phyloP scores from a whole-genome alignment of 768 basidiomycete species.

The Neoboletus brunneissimus region DNA sequence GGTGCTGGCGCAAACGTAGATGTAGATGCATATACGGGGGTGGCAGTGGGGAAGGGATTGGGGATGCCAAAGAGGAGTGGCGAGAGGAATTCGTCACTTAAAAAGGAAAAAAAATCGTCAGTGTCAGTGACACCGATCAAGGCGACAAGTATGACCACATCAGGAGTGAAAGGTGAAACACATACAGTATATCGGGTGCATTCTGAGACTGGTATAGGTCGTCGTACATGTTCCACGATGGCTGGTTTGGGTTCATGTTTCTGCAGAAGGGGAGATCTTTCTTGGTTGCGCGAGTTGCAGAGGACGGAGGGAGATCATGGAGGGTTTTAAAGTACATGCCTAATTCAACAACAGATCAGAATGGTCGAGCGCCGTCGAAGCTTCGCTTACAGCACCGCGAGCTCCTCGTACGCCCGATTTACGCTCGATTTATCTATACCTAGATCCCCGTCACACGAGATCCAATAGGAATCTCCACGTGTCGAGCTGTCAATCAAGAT shows the following conservation, averaged over 20 bases:
- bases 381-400: neutral
- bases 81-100: constrained; percentile 19
- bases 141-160: neutral
- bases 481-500: neutral
- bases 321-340: constrained; percentile 3
- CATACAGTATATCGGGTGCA: constrained; percentile 12
- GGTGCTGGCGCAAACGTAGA: too few relatives aligned
- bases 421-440: neutral
- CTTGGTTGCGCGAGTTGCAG: neutral
- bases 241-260: neutral
- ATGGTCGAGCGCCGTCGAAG: neutral
- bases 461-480: neutral
- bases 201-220: neutral
- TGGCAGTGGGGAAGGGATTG: neutral
- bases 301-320: neutral
- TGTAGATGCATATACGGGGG: neutral
- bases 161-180: neutral
- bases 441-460: constrained; percentile 1
- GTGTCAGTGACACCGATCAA: neutral
- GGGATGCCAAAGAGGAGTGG: constrained; percentile 5
- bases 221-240: neutral
- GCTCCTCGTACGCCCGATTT: neutral
- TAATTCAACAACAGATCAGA: neutral
- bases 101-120: neutral
- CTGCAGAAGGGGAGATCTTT: neutral